These are phyloP conservation scores for Linnemannia elongata DNA, from an alignment of 192 early-diverging fungal species.

Conservation along the genomic window DNA sequence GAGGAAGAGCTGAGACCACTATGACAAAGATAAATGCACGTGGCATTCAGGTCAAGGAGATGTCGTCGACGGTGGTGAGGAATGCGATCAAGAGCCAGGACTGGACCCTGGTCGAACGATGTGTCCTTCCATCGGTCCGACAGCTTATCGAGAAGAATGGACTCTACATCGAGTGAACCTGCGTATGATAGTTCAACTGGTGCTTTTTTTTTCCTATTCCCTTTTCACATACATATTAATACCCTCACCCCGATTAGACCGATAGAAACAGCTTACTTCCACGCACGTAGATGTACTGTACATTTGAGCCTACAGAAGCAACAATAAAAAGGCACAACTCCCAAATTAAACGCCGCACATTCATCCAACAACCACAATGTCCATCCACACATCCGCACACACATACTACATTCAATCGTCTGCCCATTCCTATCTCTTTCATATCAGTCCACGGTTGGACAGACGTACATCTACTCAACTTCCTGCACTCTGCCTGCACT, in stretches of 20 bases:
- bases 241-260: not conserved
- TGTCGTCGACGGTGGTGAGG: constrained; percentile 55
- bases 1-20: too few relatives aligned
- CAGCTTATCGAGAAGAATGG: constrained; percentile 34
- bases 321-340: too few relatives aligned
- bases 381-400: too few relatives aligned
- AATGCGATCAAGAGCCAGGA: constrained; percentile 43
- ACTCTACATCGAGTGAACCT: constrained; percentile 15
- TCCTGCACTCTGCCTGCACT: not conserved
- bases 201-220: not conserved
- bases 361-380: too few relatives aligned
- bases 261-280: not conserved
- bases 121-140: constrained; percentile 29
- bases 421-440: not conserved
- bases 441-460: not conserved
- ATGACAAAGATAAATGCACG: not conserved
- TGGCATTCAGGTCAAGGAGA: constrained; percentile 29
- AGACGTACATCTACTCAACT: not conserved
- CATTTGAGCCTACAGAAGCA: too few relatives aligned
- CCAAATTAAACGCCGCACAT: too few relatives aligned
- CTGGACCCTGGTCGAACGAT: constrained; percentile 34
- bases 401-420: too few relatives aligned
- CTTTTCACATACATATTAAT: not conserved
- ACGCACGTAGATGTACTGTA: too few relatives aligned
- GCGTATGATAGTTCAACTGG: not conserved